Evolutionary conservation across 169 alveolate genomes (phyloP), one percentile per base, ranked within the genome.

Genomic region (Cryptosporidium felis): DNA sequence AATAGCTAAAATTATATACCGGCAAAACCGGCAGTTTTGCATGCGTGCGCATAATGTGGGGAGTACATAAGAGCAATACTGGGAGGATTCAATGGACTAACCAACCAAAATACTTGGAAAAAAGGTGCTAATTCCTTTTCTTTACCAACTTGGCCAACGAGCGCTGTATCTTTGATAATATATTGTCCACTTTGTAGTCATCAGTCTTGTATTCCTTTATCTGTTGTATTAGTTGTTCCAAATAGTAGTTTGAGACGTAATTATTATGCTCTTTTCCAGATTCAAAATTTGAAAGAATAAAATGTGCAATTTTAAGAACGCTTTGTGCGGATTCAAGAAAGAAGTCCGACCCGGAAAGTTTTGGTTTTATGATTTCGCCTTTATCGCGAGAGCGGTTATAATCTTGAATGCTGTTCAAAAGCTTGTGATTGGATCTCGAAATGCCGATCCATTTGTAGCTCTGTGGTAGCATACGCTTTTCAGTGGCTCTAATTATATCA

Each of bases 401-500:
- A 8, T 14, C 40, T 34, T 38, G 80, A 23, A 61, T 61, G 18
- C 36, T 14, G 23, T 40, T 41, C 4, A 74, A 16, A 38, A 51
- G 61, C 28, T 56, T 74, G 45, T 74, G 85, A 30, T 74, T 74
- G 5, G 85, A 74, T 38, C 85, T 74, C 21, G 66, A 36, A 10
- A 74, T 8, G 8, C 85, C 85, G 56, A 74, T 74, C 85, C 85
- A 74, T 38, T 56, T 74, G 42, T 74, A 53, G 41, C 85, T 74
- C 4, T 47, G 53, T 1, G 85, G 85, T n/a, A 74, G 40, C 56
- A 74, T 38, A 8, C 26, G 46, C 28, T 36, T 40, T 5, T 49
- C 38, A 21, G 49, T 74, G 18, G 85, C 85, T 34, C 85, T 53
- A 49, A 49, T 8, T 10, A 74, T 53, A 36, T 74, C 85, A 41